Conservation (phyloP, 371 early-diverging fungal genomes). For the Actinomortierella wolfii region DNA sequence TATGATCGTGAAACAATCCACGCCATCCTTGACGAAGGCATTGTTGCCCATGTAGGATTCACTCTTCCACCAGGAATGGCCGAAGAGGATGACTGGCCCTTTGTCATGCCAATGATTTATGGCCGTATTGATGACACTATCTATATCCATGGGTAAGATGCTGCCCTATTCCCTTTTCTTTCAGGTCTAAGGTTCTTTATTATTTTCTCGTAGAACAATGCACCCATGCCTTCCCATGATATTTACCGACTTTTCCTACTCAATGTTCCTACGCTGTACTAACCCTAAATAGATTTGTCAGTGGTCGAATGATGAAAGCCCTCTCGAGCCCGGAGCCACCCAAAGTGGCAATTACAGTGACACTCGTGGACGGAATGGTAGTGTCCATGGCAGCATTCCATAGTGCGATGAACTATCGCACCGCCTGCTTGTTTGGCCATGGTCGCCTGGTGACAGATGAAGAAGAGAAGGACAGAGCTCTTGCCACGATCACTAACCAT, state of each 20-base stretch:
- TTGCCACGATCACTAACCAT: slow-evolving; percentile 48
- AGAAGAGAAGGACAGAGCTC: slow-evolving; percentile 45
- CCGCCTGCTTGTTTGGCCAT: slow-evolving; percentile 48
- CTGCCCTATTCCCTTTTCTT: too few species aligned
- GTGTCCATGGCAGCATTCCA: slow-evolving; percentile 50
- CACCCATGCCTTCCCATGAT: too few species aligned
- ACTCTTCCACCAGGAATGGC: slow-evolving; percentile 42
- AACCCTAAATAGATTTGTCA: slow-evolving; percentile 28
- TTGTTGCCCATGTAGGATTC: slow-evolving; percentile 52
- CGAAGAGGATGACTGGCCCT: slow-evolving; percentile 51
- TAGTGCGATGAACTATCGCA: slow-evolving; percentile 50
- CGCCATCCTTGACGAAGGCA: slow-evolving; percentile 44
- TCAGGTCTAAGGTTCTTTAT: too few species aligned
- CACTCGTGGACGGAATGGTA: slow-evolving; percentile 47
- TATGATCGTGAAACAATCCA: slow-evolving; percentile 46
- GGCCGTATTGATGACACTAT: slow-evolving; percentile 47
- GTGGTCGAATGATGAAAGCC: slow-evolving; percentile 51
- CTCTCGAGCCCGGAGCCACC: slow-evolving; percentile 26
- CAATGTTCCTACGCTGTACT: too few species aligned
- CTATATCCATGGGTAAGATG: slow-evolving; percentile 49
- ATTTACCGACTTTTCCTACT: too few species aligned
- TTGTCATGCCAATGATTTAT: slow-evolving; percentile 53
- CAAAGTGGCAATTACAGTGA: slow-evolving; percentile 48
- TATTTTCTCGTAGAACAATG: too few species aligned
- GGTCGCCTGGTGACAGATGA: slow-evolving; percentile 39